Conservation (phyloP, 2,329 filamentous ascomycete genomes). For the Hirsutella rhossiliensis region DNA sequence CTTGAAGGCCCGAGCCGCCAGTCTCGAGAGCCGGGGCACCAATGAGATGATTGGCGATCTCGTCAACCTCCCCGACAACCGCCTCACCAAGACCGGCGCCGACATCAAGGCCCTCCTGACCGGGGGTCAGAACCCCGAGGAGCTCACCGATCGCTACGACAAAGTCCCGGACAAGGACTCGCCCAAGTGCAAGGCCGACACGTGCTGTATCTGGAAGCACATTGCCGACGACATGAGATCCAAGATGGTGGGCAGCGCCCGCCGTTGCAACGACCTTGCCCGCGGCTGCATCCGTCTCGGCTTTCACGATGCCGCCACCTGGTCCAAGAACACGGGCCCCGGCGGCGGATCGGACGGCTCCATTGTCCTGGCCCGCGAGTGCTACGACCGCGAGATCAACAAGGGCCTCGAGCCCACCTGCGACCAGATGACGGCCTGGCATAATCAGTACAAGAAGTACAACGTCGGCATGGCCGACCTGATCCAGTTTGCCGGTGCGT, state of each 20-base stretch:
- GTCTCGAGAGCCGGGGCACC: neutral
- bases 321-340: constrained; percentile 11
- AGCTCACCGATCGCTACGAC: neutral
- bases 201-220: constrained; percentile 29
- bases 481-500: constrained; percentile 35
- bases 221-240: constrained; percentile 22
- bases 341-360: constrained; percentile 29
- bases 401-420: constrained; percentile 31
- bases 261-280: constrained; percentile 26
- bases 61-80: neutral
- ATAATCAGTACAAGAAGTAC: constrained; percentile 23
- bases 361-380: neutral
- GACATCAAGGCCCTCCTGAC: constrained; percentile 1
- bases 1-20: neutral
- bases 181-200: constrained; percentile 16
- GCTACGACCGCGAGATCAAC: constrained; percentile 22
- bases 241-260: constrained; percentile 19
- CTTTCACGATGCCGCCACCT: constrained; percentile 31
- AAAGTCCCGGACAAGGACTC: constrained; percentile 1
- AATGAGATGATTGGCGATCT: neutral
- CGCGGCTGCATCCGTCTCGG: constrained; percentile 28
- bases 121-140: neutral
- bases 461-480: constrained; percentile 38
- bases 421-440: constrained; percentile 22
- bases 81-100: neutral